Percentiles rank a stretch among this genome's conserved stretches.
Conservation (phyloP, 495 filamentous ascomycete genomes). For the Neurospora intermedia region DNA sequence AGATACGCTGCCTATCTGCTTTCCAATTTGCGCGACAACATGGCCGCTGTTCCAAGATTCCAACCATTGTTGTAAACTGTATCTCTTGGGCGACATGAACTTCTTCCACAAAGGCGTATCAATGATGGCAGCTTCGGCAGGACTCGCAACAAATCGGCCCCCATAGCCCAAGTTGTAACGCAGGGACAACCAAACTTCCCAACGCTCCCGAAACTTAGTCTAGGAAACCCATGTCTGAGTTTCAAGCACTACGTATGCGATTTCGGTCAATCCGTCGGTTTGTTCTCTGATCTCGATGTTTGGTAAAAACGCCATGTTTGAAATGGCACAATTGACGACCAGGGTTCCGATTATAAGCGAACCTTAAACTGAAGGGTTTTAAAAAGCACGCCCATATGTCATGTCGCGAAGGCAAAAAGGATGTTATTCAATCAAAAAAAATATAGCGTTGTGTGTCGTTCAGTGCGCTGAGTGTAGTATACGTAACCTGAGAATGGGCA, state of each 20-base stretch:
- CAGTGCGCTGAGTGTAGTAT: too few species aligned
- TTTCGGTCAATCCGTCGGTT: neutral
- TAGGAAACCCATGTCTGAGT: neutral
- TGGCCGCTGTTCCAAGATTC: neutral
- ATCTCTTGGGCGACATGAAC: neutral
- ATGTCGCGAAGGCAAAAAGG: neutral
- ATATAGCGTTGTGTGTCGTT: too few species aligned
- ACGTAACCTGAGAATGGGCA: too few species aligned
- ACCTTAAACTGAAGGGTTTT: neutral
- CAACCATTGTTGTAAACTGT: neutral
- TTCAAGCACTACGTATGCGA: neutral
- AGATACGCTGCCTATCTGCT: neutral
- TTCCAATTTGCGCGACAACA: neutral
- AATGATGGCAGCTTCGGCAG: neutral
- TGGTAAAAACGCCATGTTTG: neutral
- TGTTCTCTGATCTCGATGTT: neutral
- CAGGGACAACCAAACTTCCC: neutral
- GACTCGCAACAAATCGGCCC: neutral
- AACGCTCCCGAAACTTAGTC: neutral
- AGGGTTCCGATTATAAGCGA: neutral
- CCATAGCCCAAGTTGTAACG: neutral
- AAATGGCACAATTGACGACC: neutral
- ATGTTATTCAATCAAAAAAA: neutral
- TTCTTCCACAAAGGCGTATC: neutral
- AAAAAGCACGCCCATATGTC: neutral